Evolutionary conservation across 352 stramenopile species (phyloP).

Genomic region (Phytophthora melonis): DNA sequence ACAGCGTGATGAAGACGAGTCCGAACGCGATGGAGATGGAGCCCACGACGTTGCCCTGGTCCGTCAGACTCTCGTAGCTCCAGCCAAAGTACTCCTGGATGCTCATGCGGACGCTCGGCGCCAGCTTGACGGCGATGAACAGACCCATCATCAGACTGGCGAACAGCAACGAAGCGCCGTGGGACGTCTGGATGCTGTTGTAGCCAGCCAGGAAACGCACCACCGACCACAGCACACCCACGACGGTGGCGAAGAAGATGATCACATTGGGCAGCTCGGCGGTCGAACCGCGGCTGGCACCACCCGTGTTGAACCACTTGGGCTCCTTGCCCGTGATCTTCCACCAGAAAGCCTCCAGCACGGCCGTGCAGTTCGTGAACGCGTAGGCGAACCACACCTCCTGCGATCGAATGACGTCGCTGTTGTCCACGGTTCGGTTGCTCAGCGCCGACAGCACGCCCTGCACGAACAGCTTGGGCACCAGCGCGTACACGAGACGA

Average conservation of each 20-base stretch:
- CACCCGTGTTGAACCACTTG: slow-evolving; percentile 85
- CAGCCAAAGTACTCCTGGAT: slow-evolving; percentile 92
- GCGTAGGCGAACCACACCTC: slow-evolving; percentile 88
- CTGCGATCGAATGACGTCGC: slow-evolving; percentile 84
- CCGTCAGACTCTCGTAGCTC: slow-evolving; percentile 87
- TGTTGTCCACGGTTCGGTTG: slow-evolving; percentile 88
- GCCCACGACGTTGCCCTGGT: slow-evolving; percentile 88
- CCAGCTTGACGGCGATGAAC: slow-evolving; percentile 84
- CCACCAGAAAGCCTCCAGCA: slow-evolving; percentile 85
- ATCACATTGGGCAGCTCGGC: slow-evolving; percentile 82
- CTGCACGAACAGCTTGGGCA: slow-evolving; percentile 85
- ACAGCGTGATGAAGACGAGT: slow-evolving; percentile 83
- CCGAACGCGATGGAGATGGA: slow-evolving; percentile 76
- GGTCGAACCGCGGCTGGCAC: slow-evolving; percentile 68
- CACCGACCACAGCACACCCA: slow-evolving; percentile 74
- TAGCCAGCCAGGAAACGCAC: slow-evolving; percentile 85
- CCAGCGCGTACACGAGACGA: slow-evolving; percentile 76
- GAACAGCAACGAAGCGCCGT: slow-evolving; percentile 78
- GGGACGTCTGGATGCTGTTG: slow-evolving; percentile 77
- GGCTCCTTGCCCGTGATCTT: slow-evolving; percentile 86
- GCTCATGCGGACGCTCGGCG: slow-evolving; percentile 84
- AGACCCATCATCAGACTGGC: slow-evolving; percentile 85
- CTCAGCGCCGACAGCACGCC: slow-evolving; percentile 78
- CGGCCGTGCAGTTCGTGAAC: slow-evolving; percentile 83
- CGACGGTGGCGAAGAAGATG: slow-evolving; percentile 76